These are phyloP conservation scores for Euphorbia pulcherrima DNA, from an alignment of 345 rosid genomes.

Conservation along the genomic window DNA sequence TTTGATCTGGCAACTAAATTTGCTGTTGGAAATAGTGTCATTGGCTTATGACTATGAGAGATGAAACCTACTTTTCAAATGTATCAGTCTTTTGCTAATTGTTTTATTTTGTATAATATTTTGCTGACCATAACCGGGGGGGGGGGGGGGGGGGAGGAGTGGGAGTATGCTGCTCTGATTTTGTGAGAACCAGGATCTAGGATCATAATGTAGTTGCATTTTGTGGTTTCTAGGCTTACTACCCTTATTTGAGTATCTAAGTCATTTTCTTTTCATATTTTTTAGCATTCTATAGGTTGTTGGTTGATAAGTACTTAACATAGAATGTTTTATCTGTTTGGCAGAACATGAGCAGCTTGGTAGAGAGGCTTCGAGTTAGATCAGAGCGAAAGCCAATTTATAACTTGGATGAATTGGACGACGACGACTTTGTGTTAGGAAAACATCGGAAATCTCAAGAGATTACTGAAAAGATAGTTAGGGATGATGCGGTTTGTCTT, in stretches of 20 bases:
- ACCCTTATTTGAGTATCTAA: neutral
- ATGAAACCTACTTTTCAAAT: neutral
- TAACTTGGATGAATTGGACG: slow-evolving; percentile 88
- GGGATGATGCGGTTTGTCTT: slow-evolving; percentile 71
- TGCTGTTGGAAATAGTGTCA: neutral
- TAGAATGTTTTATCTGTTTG: slow-evolving; percentile 14
- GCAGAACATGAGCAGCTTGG: slow-evolving; percentile 96
- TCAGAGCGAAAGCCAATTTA: slow-evolving; percentile 84
- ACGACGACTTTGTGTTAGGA: slow-evolving; percentile 61
- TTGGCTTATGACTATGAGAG: neutral
- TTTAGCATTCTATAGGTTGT: neutral
- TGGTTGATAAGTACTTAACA: slow-evolving; percentile 2
- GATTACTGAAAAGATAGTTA: slow-evolving; percentile 62
- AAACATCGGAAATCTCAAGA: slow-evolving; percentile 49
- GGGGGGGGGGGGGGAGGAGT: too few relatives aligned
- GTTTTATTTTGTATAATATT: neutral
- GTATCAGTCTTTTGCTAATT: neutral
- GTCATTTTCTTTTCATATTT: neutral
- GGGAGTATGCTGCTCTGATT: neutral
- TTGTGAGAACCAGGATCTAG: neutral
- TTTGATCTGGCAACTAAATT: neutral
- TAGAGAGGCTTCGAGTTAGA: slow-evolving; percentile 86
- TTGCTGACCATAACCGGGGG: neutral
- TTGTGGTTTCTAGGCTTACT: neutral
- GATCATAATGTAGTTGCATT: neutral